Percentiles rank a stretch among this genome's conserved stretches.
These are phyloP conservation scores for Sporothrix inflata DNA, from an alignment of 2,329 filamentous ascomycete species.

Conservation along the genomic window DNA sequence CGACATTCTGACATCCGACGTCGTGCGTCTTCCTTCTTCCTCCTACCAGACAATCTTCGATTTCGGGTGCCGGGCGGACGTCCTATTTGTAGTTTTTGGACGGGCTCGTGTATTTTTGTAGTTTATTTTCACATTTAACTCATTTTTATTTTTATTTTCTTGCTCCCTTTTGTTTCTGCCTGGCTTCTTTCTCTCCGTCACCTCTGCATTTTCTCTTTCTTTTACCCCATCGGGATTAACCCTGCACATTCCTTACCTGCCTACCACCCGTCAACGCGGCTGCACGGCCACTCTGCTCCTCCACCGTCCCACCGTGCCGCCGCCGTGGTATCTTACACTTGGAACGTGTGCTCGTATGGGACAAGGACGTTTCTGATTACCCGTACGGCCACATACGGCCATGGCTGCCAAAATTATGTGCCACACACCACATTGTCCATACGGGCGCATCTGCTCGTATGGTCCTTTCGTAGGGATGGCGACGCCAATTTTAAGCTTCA, in stretches of 20 bases:
- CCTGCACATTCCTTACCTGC: not conserved
- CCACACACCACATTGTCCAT: not conserved
- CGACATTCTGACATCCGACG: not conserved
- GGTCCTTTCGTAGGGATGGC: not conserved
- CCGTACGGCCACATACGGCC: not conserved
- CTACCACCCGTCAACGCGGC: not conserved
- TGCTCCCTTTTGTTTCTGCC: no score
- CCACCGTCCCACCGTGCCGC: not conserved
- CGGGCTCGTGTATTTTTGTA: not conserved
- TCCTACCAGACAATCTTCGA: not conserved
- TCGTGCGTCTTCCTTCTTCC: not conserved
- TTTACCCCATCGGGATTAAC: not conserved
- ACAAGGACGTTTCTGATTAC: no score
- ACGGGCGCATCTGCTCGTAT: constrained; percentile 22
- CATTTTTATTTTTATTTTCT: not conserved
- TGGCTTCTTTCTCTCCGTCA: no score
- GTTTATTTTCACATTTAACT: not conserved
- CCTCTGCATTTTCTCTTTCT: not conserved
- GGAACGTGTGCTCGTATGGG: constrained; percentile 9
- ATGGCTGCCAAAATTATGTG: not conserved
- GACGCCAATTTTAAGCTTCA: constrained; percentile 16
- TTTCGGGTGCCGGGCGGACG: not conserved
- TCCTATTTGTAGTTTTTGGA: not conserved
- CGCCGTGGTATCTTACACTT: not conserved
- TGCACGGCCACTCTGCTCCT: not conserved